A percentile compares a stretch with the other conserved stretches of the same genome.
These are phyloP conservation scores for Irpex sp. DNA, from an alignment of 1,284 basidiomycete genomes.

Conservation along the genomic window DNA sequence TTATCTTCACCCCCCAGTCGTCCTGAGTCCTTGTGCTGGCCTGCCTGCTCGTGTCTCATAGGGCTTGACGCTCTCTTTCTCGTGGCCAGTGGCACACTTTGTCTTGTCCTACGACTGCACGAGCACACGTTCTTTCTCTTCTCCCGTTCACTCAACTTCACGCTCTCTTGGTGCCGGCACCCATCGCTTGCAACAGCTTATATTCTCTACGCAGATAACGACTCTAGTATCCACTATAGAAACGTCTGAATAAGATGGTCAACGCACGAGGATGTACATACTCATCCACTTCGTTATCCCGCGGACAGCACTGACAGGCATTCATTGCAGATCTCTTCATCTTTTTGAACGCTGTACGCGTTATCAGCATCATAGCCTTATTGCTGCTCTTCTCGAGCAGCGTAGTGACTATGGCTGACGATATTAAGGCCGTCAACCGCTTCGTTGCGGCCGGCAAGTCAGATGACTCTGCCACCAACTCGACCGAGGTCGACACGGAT, in stretches of 20 bases:
- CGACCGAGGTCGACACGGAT: conserved; percentile 48
- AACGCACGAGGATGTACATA: conserved; percentile 10
- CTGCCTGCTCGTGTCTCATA: background rate
- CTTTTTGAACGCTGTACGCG: conserved; percentile 73
- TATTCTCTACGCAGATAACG: background rate
- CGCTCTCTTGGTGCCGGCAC: conserved; percentile 12
- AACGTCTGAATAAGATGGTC: conserved; percentile 1
- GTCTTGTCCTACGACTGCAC: background rate
- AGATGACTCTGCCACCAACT: conserved; percentile 28
- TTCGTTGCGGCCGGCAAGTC: conserved; percentile 43
- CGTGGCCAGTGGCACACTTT: background rate
- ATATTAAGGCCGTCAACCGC: conserved; percentile 72
- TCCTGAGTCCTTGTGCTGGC: background rate
- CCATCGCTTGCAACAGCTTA: background rate
- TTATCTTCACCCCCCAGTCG: background rate
- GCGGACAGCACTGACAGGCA: background rate
- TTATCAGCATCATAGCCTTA: conserved; percentile 74
- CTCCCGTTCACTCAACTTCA: background rate
- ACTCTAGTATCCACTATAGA: background rate
- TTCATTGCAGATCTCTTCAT: conserved; percentile 31
- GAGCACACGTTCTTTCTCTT: background rate
- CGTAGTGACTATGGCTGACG: conserved; percentile 75
- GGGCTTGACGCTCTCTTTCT: conserved; percentile 12
- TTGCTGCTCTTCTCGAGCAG: conserved; percentile 75
- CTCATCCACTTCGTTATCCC: background rate